These are phyloP conservation scores for Colletotrichum sojae DNA, from an alignment of 2,329 filamentous ascomycete genomes.

Conservation along the genomic window DNA sequence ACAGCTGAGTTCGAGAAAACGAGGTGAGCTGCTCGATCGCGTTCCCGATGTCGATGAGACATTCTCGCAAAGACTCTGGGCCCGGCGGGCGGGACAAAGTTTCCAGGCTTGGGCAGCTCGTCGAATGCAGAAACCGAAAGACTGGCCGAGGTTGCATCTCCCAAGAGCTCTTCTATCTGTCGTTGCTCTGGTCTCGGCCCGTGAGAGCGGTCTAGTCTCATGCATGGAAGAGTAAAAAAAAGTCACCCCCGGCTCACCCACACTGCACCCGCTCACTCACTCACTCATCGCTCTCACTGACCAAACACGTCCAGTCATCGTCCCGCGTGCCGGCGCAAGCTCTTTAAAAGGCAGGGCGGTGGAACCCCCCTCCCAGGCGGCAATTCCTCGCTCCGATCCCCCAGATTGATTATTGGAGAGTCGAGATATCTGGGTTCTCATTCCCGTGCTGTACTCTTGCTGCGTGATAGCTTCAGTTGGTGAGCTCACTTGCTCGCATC, in stretches of 20 bases:
- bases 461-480: background rate
- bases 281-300: too few relatives aligned
- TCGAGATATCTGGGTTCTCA: constrained; percentile 1
- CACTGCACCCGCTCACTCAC: background rate
- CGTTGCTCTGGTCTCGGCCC: constrained; percentile 3
- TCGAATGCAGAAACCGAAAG: background rate
- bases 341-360: constrained; percentile 13
- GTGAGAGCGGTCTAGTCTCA: constrained; percentile 1
- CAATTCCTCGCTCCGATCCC: constrained; percentile 5
- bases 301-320: too few relatives aligned
- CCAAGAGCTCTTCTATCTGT: background rate
- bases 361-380: constrained; percentile 4
- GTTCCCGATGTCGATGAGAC: constrained; percentile 5
- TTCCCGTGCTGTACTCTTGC: background rate
- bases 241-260: background rate
- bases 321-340: too few relatives aligned
- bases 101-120: background rate
- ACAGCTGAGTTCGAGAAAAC: too few relatives aligned
- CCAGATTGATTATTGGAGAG: constrained; percentile 3
- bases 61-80: too few relatives aligned
- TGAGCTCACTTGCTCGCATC: background rate
- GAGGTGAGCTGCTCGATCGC: background rate
- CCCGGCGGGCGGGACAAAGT: background rate
- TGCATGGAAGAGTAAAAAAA: constrained; percentile 14
- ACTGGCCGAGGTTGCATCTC: constrained; percentile 2